Evolutionary conservation across 129 eudicot species (phyloP).

Genomic region (Helichrysum umbraculigerum): DNA sequence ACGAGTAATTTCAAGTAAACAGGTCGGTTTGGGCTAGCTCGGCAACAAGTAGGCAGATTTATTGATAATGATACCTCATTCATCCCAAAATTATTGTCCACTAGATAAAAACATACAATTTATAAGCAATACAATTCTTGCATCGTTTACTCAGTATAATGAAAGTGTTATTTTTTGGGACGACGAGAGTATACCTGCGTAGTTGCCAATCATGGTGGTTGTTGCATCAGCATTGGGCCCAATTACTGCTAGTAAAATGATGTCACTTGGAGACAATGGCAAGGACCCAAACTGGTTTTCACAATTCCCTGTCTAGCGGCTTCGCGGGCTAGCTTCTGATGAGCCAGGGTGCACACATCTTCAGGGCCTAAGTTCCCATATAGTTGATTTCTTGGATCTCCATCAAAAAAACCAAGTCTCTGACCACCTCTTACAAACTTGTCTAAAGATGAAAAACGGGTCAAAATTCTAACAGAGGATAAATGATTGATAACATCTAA

Average conservation of each 20-base stretch:
- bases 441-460: not conserved
- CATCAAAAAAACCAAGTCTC: conserved; percentile 57
- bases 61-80: too few species aligned
- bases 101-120: too few species aligned
- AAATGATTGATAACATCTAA: not conserved
- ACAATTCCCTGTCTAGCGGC: conserved; percentile 57
- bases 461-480: not conserved
- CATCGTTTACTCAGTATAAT: not conserved
- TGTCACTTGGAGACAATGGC: conserved; percentile 28
- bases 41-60: too few species aligned
- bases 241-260: conserved; percentile 36
- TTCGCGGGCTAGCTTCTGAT: conserved; percentile 38
- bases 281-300: conserved; percentile 30
- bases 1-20: not conserved
- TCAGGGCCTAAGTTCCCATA: conserved; percentile 43
- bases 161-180: too few species aligned
- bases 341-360: conserved; percentile 41
- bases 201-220: conserved; percentile 42
- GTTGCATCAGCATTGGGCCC: conserved; percentile 53
- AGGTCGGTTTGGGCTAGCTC: not conserved
- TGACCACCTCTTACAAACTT: not conserved
- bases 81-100: too few species aligned
- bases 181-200: conserved; percentile 32
- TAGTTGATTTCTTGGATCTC: conserved; percentile 37
- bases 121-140: too few species aligned